Conservation (phyloP, 345 rosid genomes). For the Eucalyptus cloeziana region DNA sequence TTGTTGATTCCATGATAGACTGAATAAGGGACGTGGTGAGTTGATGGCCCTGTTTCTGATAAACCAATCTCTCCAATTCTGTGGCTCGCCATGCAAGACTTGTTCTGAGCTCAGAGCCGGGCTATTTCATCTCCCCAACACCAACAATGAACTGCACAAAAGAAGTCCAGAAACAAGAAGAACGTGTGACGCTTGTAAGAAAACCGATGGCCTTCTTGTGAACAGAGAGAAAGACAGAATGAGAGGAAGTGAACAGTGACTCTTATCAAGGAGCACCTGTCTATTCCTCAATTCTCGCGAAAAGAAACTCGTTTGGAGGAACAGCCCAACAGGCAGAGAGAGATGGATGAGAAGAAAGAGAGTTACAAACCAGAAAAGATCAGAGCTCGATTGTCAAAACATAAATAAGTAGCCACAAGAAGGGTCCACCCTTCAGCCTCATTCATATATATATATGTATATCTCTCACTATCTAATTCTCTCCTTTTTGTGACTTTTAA, state of each 20-base stretch:
- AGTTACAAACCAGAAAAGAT: background rate
- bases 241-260: background rate
- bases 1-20: slow-evolving; percentile 59
- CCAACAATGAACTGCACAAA: background rate
- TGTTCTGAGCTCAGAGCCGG: background rate
- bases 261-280: background rate
- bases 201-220: background rate
- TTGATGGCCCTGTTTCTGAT: slow-evolving; percentile 50
- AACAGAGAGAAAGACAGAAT: background rate
- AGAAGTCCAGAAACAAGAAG: background rate
- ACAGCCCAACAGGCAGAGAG: background rate
- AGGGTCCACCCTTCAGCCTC: slow-evolving; percentile 20
- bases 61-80: slow-evolving; percentile 65
- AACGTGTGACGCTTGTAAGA: background rate
- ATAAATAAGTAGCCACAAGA: slow-evolving; percentile 4
- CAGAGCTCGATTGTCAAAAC: slow-evolving; percentile 38
- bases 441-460: background rate
- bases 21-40: slow-evolving; percentile 59
- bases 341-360: background rate
- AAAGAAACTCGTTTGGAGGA: background rate
- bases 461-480: background rate
- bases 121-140: background rate
- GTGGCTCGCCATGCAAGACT: slow-evolving; percentile 64
- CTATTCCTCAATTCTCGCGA: background rate
- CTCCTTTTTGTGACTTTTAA: background rate